These are phyloP conservation scores for Aspergillus sp. DNA, from an alignment of 2,329 filamentous ascomycete species.

Conservation along the genomic window DNA sequence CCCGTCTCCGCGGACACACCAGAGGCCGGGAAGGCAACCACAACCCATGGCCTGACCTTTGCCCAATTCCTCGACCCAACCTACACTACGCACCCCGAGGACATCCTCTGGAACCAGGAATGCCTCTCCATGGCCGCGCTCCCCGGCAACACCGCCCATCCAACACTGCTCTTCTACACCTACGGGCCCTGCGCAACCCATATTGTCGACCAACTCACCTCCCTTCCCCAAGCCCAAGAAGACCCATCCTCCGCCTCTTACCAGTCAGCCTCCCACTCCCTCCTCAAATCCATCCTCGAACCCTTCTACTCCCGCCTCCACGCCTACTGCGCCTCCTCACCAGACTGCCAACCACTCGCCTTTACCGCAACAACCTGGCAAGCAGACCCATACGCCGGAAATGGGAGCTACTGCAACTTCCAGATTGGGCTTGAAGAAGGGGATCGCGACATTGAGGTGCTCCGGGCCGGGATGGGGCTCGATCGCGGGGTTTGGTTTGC, in stretches of 20 bases:
- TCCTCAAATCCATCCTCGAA: conserved; percentile 69
- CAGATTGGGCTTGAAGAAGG: conserved; percentile 73
- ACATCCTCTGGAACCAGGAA: conserved; percentile 73
- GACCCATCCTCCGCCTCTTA: conserved; percentile 42
- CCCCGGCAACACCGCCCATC: conserved; percentile 63
- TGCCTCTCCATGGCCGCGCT: conserved; percentile 76
- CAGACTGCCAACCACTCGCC: conserved; percentile 65
- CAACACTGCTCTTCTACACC: conserved; percentile 79
- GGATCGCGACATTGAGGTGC: conserved; percentile 70
- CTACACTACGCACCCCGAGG: conserved; percentile 68
- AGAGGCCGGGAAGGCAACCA: conserved; percentile 4
- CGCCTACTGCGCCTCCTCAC: conserved; percentile 60
- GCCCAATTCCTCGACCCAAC: conserved; percentile 74
- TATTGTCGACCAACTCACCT: conserved; percentile 34
- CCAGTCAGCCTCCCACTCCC: conserved; percentile 53
- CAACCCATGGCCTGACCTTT: conserved; percentile 61
- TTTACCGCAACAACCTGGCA: conserved; percentile 78
- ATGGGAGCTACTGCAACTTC: conserved; percentile 85
- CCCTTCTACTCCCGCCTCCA: conserved; percentile 80
- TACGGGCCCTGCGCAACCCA: conserved; percentile 50
- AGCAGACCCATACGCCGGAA: conserved; percentile 76
- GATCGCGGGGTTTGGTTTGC: conserved; percentile 79
- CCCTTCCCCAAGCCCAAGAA: conserved; percentile 31
- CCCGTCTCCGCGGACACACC: neutral
- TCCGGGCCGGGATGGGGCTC: conserved; percentile 55